Conservation (phyloP, 805 yeast species). For the Ogataea thermomethanolica region DNA sequence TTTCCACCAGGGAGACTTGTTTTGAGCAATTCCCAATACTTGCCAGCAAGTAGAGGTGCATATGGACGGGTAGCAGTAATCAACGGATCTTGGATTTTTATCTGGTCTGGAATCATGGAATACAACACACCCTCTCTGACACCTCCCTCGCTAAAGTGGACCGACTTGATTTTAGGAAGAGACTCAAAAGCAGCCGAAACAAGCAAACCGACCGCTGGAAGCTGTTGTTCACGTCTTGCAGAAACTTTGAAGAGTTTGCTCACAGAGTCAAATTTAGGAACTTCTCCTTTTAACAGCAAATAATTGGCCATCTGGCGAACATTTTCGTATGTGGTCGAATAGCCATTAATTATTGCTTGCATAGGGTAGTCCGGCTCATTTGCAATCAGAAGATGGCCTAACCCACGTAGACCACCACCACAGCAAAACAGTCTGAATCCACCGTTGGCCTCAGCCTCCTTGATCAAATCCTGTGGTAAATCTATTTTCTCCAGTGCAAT, state of each 20-base stretch:
- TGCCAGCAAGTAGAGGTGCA: slow-evolving; percentile 60
- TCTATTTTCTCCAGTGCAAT: slow-evolving; percentile 48
- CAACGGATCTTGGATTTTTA: slow-evolving; percentile 66
- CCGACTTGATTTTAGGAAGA: slow-evolving; percentile 55
- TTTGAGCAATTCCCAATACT: slow-evolving; percentile 50
- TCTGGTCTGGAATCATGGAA: slow-evolving; percentile 53
- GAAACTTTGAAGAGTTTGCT: slow-evolving; percentile 60
- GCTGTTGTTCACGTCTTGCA: slow-evolving; percentile 59
- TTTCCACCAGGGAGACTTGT: slow-evolving; percentile 53
- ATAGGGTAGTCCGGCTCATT: slow-evolving; percentile 57
- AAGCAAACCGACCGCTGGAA: slow-evolving; percentile 66
- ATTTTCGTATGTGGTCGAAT: slow-evolving; percentile 52
- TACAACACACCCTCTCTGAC: slow-evolving; percentile 73
- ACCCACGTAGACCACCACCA: slow-evolving; percentile 73
- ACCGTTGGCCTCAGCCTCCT: slow-evolving; percentile 50
- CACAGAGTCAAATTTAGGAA: slow-evolving; percentile 38
- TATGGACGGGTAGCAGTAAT: slow-evolving; percentile 67
- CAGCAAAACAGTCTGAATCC: slow-evolving; percentile 65
- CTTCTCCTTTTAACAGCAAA: slow-evolving; percentile 44
- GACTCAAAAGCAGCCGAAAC: slow-evolving; percentile 61
- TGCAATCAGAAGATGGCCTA: slow-evolving; percentile 57
- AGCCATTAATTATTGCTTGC: slow-evolving; percentile 68
- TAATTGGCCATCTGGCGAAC: slow-evolving; percentile 51
- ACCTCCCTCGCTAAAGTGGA: slow-evolving; percentile 74
- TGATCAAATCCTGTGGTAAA: slow-evolving; percentile 48